Base-by-base conservation (phyloP, 2,329 filamentous ascomycete species). In the Neofusicoccum umdonicola region DNA sequence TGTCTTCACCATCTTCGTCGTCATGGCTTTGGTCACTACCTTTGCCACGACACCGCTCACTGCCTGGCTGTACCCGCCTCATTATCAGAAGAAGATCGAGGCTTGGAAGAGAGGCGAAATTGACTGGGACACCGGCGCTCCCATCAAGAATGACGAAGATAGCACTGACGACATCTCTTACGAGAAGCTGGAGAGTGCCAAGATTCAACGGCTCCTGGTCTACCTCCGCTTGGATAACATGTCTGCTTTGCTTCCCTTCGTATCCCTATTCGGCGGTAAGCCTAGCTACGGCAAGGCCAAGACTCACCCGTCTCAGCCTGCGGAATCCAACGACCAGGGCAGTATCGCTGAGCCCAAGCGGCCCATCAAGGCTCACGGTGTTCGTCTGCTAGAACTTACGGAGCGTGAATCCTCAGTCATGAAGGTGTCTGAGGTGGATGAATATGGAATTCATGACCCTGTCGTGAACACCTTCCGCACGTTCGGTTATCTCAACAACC, bases 391-490 rank as follows among this genome's bases (percentile, higher is more conserved):
- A 56, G 91, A 96, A 73, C 85, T 98, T 12, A 96, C 92, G 0
- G 93, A 97, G 71, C 92, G 94, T 84, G 90, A 92, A 47, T 97
- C 94, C 0, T 93, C 93, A 17, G 94, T 97, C 70, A 98, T 98
- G 94, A 90, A 92, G 70, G 92, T 96, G 11, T 89, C 92, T 0
- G 92, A 96, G 72, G 84, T 89, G 3, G 90, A 93, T 44, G 91
- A 95, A 56, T 85, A 77, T 76, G 80, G 71, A 71, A 82, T 69
- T 69, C 75, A 69, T 71, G 94, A 98, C 71, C 92, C 94, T 0
- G 89, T 98, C 3, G 87, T 97, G 63, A 97, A 96, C 73, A 91
- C 92, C 0, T 97, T 97, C 83, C 87, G 91, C 54, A 92, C 92
- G 0, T 93, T 97, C 70, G 92, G 92, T 1, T 90, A 90, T 67